Base-by-base conservation (phyloP, 345 rosid species). In the Moringa oleifera region DNA sequence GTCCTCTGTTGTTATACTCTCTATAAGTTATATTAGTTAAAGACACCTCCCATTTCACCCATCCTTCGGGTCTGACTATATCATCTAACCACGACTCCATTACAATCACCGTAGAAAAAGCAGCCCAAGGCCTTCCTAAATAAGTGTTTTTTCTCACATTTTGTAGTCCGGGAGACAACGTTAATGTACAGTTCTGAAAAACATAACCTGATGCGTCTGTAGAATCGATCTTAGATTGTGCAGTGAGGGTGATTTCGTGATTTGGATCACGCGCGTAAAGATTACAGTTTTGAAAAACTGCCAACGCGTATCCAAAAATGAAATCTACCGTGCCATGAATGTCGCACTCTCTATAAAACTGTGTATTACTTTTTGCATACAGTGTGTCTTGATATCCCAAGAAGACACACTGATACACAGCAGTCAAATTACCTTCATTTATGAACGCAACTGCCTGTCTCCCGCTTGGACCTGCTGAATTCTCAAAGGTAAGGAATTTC, bases 101-200 rank as follows among this genome's bases (percentile, higher is more conserved):
- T 18, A 72, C 20, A 12, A 68, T 23, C 4, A 77, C 72, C 57
- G 68, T 72, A 22, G 74, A 72, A 31, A 47, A 76, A 2, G 59
- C 58, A 18, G 62, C 68, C 77, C 77, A 76, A 1, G 80, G 80
- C 21, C 80, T 61, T 20, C 77, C 80, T 17, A 75, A 65, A 60
- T 71, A 75, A 25, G 51, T 53, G 9, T 46, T 59, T 25, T 17
- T 22, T 31, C 56, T 57, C 1, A 2, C 55, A 23, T 33, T 5
- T 4, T 33, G 37, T 4, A 33, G 75, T 69, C 51, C 68, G 46
- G 22, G 54, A 33, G 69, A 65, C 0, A 70, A 18, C 11, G 66
- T 50, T 20, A 75, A 64, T 5, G 50, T 63, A 50, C 80, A 75
- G 19, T 60, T 67, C 31, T 75, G 76, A 25, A 75, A 41, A 51